Percentiles rank a stretch among this genome's conserved stretches.
Evolutionary conservation across 2,329 filamentous ascomycete genomes (phyloP).

Genomic region (Trichoderma koningiopsis): DNA sequence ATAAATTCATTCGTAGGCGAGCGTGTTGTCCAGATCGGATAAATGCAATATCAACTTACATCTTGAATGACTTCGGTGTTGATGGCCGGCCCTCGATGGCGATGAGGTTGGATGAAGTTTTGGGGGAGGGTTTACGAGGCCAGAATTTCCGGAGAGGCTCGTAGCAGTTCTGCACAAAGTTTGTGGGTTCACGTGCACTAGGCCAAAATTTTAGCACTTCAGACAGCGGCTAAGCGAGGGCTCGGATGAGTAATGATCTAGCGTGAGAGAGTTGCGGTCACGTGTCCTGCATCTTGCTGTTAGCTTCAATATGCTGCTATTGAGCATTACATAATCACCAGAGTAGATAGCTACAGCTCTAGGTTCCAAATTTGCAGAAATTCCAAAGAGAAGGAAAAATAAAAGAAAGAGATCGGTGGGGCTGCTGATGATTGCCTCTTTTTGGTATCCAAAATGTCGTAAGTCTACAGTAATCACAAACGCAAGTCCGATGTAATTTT

Average conservation of each 20-base stretch:
- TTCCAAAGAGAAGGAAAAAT: background rate
- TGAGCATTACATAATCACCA: background rate
- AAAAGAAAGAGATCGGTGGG: background rate
- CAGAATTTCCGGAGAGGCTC: constrained; percentile 45
- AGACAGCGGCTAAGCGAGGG: constrained; percentile 45
- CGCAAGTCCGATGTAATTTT: background rate
- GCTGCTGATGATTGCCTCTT: background rate
- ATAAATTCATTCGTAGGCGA: background rate
- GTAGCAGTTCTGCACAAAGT: constrained; percentile 40
- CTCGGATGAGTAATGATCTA: constrained; percentile 38
- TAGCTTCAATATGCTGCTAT: background rate
- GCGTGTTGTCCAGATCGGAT: background rate
- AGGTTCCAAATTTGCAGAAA: background rate
- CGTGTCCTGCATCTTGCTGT: constrained; percentile 24
- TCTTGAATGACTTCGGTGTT: constrained; percentile 48
- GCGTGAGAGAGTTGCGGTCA: constrained; percentile 6
- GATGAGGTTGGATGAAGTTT: constrained; percentile 40
- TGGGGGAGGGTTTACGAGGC: constrained; percentile 44
- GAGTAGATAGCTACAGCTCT: background rate
- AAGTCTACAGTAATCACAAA: background rate
- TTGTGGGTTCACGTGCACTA: constrained; percentile 49
- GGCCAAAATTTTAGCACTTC: constrained; percentile 29
- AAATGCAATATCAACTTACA: constrained; percentile 41
- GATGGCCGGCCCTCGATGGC: constrained; percentile 47
- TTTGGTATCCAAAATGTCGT: background rate